phyloP scores from a whole-genome alignment of 23 red algal species.

The Agarophyton chilense region DNA sequence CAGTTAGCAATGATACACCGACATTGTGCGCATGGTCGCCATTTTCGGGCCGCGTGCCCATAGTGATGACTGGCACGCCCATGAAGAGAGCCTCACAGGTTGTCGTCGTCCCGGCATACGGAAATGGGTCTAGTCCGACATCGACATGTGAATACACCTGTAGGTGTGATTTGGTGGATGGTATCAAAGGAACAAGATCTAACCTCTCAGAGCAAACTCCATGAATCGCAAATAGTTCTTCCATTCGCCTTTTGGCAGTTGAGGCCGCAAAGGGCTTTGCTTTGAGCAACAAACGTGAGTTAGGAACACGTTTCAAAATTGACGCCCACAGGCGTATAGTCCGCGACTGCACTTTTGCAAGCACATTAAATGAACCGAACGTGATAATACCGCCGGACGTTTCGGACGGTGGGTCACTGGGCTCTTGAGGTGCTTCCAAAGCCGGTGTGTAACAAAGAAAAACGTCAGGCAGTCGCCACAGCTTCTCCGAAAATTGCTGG shows the following conservation, averaged over 20 bases:
- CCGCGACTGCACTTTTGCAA: constrained; percentile 79
- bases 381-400: constrained; percentile 72
- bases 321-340: constrained; percentile 77
- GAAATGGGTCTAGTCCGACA: constrained; percentile 86
- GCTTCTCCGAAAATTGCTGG: constrained; percentile 79
- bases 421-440: constrained; percentile 64
- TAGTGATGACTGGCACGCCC: constrained; percentile 82
- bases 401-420: constrained; percentile 22
- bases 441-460: constrained; percentile 90
- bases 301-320: constrained; percentile 72
- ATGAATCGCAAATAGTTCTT: constrained; percentile 61
- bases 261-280: constrained; percentile 70
- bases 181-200: constrained; percentile 77
- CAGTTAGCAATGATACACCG: constrained; percentile 59
- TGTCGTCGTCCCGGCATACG: constrained; percentile 87
- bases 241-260: constrained; percentile 47
- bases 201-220: constrained; percentile 58
- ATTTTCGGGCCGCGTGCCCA: constrained; percentile 26
- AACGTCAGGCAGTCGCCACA: constrained; percentile 77
- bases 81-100: constrained; percentile 90
- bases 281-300: constrained; percentile 77
- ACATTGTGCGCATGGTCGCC: constrained; percentile 82
- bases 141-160: constrained; percentile 75
- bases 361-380: constrained; percentile 87
- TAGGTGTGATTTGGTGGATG: constrained; percentile 75